Evolutionary conservation across 192 early-diverging fungal genomes (phyloP), one percentile per base, ranked within the genome.

Genomic region (Dissophora globulifera): DNA sequence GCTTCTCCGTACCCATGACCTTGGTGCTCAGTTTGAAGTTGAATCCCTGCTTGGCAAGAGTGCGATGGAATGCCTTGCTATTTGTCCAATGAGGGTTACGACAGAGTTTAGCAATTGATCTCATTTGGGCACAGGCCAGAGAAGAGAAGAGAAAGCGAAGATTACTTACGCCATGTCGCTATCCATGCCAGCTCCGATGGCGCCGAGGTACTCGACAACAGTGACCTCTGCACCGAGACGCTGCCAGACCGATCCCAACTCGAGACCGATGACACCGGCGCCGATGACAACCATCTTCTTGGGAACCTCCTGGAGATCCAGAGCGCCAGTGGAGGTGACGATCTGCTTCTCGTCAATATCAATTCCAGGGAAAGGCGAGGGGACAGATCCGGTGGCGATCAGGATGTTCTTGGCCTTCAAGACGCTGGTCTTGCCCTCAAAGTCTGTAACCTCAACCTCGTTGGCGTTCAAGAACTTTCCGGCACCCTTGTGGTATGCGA

Each of bases 281-380:
- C 97, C 97, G 78, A 99, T 98, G 57, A 99, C 96, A 50, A 97
- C 89, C 94, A 99, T 93, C 86, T 96, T 96, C 86, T 98, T 91
- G 42, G 97, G 97, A 26, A 99, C 93, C 78, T 95, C 88, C 69
- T 92, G 86, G 67, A 99, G 87, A 27, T 93, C 91, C 66, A 99
- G 89, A 15, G 97, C 97, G 58, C 97, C 97, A 17, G 97, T 99
- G n/a, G 97, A 99, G 45, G 93, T 94, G 43, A 99, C 91, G 64
- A 99, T 97, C 78, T 90, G 88, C 86, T 95, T 90, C 84, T 97
- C 96, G 75, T 98, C 97, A 69, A 98, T 83, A 60, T 92, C 93
- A 72, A 99, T 92, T 30, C 95, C 95, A 17, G 95, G 94, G 87
- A 99, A 94, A 40, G 90, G 91, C 12, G 94, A 87, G 46, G 93